Conservation (phyloP, 2,329 filamentous ascomycete genomes). For the Diaporthe longicolla region DNA sequence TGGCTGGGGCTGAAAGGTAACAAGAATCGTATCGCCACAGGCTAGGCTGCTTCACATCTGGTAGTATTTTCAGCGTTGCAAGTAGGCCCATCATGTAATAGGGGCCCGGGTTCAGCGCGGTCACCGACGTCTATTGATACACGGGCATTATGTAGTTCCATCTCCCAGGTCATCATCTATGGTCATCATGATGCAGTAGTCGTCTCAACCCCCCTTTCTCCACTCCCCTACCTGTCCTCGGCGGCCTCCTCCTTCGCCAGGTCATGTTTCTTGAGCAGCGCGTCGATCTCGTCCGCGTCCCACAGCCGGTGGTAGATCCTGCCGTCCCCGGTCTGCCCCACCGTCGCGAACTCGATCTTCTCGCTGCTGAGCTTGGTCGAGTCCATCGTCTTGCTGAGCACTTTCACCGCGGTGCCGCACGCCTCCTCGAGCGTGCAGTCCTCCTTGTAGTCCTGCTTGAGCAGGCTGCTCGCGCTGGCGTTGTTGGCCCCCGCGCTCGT, state of each 20-base stretch:
- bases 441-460: constrained; percentile 99
- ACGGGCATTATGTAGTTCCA: constrained; percentile 44
- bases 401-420: constrained; percentile 97
- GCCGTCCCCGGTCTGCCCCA: constrained; percentile 93
- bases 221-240: constrained; percentile 78
- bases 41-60: background rate
- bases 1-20: background rate
- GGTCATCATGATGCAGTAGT: constrained; percentile 23
- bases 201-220: constrained; percentile 50
- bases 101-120: constrained; percentile 1
- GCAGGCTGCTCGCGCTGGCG: constrained; percentile 92
- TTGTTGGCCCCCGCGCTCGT: constrained; percentile 99
- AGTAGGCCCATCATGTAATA: background rate
- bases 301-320: constrained; percentile 99
- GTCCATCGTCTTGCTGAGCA: constrained; percentile 99
- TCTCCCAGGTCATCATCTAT: constrained; percentile 35
- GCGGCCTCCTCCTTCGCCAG: constrained; percentile 87
- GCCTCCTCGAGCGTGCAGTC: constrained; percentile 97
- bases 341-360: constrained; percentile 99
- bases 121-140: constrained; percentile 48
- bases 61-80: background rate
- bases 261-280: constrained; percentile 93
- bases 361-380: constrained; percentile 98
- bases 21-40: background rate
- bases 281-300: constrained; percentile 96